Evolutionary conservation across 169 alveolate species (phyloP).

Genomic region (Theileria equi): DNA sequence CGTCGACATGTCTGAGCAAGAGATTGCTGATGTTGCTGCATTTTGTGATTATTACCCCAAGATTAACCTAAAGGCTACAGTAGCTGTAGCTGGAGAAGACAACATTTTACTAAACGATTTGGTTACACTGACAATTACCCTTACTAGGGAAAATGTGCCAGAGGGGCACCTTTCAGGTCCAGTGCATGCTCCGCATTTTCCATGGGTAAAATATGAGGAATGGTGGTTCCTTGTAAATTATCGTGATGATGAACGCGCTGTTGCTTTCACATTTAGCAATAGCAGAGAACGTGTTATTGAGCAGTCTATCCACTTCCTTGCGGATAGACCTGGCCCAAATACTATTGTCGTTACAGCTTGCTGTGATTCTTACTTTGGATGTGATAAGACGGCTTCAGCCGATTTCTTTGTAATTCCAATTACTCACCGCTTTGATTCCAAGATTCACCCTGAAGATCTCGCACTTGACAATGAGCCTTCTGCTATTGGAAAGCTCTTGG

Average conservation of each 20-base stretch:
- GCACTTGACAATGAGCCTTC: slow-evolving; percentile 84
- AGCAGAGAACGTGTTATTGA: slow-evolving; percentile 71
- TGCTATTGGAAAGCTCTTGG: slow-evolving; percentile 76
- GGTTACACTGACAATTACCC: slow-evolving; percentile 78
- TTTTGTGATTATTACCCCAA: slow-evolving; percentile 77
- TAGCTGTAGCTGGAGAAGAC: slow-evolving; percentile 82
- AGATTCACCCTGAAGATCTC: slow-evolving; percentile 82
- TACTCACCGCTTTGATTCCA: slow-evolving; percentile 62
- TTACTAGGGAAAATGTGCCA: slow-evolving; percentile 77
- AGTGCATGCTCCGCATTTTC: slow-evolving; percentile 85
- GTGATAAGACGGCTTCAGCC: slow-evolving; percentile 66
- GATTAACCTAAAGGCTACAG: slow-evolving; percentile 71
- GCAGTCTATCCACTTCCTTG: slow-evolving; percentile 71
- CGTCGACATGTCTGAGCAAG: slow-evolving; percentile 72
- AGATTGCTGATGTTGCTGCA: slow-evolving; percentile 79
- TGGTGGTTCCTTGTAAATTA: slow-evolving; percentile 79
- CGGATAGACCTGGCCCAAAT: slow-evolving; percentile 74
- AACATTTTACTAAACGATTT: slow-evolving; percentile 86
- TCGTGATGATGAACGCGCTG: slow-evolving; percentile 32
- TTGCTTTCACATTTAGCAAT: slow-evolving; percentile 66
- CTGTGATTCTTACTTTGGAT: slow-evolving; percentile 79
- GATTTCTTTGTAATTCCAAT: slow-evolving; percentile 47
- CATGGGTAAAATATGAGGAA: slow-evolving; percentile 85
- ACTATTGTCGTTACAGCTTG: slow-evolving; percentile 64
- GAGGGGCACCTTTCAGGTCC: slow-evolving; percentile 83